A percentile compares a stretch with the other conserved stretches of the same genome.
phyloP scores from a whole-genome alignment of 2,329 filamentous ascomycete genomes.

The Calonectria henricotiae region DNA sequence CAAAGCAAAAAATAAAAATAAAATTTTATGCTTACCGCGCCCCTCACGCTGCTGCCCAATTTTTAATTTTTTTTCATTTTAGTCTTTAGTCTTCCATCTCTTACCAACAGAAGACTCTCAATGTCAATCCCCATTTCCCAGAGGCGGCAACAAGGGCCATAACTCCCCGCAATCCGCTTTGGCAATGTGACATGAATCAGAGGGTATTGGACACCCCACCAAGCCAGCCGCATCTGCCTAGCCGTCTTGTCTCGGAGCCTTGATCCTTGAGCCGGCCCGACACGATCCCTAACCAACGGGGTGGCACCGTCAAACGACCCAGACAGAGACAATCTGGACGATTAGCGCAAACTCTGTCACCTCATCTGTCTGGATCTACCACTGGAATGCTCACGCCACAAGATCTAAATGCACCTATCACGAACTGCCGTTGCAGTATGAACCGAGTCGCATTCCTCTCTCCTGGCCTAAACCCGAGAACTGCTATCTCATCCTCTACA shows the following conservation, averaged over 20 bases:
- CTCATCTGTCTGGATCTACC: neutral
- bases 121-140: neutral
- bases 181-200: conserved; percentile 19
- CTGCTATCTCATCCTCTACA: neutral
- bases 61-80: neutral
- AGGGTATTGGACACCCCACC: neutral
- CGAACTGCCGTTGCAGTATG: neutral
- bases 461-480: conserved; percentile 7
- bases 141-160: neutral
- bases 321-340: neutral
- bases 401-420: conserved; percentile 20
- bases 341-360: conserved; percentile 22
- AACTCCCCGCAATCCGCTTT: neutral
- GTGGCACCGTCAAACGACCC: neutral
- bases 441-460: conserved; percentile 26
- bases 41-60: neutral
- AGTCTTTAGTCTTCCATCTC: neutral
- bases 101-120: neutral
- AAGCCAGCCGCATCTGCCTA: conserved; percentile 1
- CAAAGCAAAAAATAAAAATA: conserved; percentile 10
- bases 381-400: conserved; percentile 24
- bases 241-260: conserved; percentile 4
- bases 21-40: neutral
- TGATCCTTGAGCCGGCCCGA: neutral
- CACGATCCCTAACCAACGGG: neutral